Conservation (phyloP, 805 yeast species). For the Barnettozyma sp. region DNA sequence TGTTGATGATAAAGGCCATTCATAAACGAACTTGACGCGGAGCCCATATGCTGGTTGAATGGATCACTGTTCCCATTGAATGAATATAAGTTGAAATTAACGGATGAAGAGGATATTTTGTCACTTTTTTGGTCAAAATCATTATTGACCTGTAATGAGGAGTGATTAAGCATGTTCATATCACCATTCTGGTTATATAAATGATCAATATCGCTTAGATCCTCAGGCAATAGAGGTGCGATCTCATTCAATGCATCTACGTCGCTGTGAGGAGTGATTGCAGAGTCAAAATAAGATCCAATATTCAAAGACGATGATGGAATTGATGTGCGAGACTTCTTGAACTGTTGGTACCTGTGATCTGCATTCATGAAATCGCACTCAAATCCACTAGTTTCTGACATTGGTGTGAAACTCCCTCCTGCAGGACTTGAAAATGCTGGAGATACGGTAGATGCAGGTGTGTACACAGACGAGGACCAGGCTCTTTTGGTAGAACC, state of each 20-base stretch:
- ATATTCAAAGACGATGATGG: constrained; percentile 2
- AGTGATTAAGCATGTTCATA: constrained; percentile 3
- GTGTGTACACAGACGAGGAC: constrained; percentile 18
- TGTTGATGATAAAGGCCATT: no score
- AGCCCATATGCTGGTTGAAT: neutral
- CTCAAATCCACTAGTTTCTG: constrained; percentile 5
- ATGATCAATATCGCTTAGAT: constrained; percentile 17
- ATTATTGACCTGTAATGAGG: constrained; percentile 2
- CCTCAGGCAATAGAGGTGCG: constrained; percentile 13
- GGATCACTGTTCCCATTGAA: constrained; percentile 1
- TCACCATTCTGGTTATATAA: constrained; percentile 9
- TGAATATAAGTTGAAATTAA: neutral
- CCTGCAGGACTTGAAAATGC: constrained; percentile 17
- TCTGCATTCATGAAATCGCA: constrained; percentile 7
- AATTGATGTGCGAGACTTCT: constrained; percentile 12
- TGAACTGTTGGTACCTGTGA: neutral
- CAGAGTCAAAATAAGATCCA: constrained; percentile 16
- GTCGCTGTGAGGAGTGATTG: constrained; percentile 11
- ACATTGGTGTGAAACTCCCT: constrained; percentile 10
- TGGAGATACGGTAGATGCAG: constrained; percentile 18
- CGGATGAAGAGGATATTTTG: no score
- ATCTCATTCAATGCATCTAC: constrained; percentile 15
- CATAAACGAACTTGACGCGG: no score
- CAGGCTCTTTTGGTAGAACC: constrained; percentile 18
- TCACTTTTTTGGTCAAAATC: neutral